phyloP scores from a whole-genome alignment of 805 yeast species.

The Lachancea nothofagi region DNA sequence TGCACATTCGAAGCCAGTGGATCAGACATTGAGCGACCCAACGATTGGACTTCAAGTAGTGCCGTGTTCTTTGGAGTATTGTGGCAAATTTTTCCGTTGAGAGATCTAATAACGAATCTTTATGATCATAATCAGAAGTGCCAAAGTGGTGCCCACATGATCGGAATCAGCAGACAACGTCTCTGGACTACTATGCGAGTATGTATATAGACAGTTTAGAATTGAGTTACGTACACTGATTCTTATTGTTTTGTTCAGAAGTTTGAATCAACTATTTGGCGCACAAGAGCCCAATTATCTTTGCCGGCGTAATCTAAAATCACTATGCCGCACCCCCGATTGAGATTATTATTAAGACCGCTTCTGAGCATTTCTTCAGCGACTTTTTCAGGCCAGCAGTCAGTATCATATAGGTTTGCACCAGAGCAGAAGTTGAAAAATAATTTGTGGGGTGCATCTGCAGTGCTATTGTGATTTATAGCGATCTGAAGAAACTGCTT shows the following conservation, averaged over 20 bases:
- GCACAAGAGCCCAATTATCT: conserved; percentile 54
- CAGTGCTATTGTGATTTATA: conserved; percentile 40
- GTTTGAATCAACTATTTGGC: conserved; percentile 48
- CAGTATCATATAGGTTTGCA: conserved; percentile 61
- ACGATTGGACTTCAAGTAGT: background rate
- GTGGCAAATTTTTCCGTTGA: conserved; percentile 2
- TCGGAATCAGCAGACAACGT: background rate
- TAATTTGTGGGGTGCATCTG: conserved; percentile 45
- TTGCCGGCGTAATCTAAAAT: conserved; percentile 63
- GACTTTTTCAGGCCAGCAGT: conserved; percentile 70
- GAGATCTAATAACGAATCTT: background rate
- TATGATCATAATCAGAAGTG: background rate
- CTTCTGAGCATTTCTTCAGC: conserved; percentile 45
- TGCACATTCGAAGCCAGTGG: background rate
- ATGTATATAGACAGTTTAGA: background rate
- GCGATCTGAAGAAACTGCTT: conserved; percentile 53
- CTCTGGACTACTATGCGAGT: background rate
- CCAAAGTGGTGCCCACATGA: conserved; percentile 2
- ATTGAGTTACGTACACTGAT: background rate
- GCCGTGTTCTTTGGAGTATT: background rate
- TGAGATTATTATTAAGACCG: conserved; percentile 43
- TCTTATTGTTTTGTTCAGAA: conserved; percentile 18
- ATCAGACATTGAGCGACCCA: background rate
- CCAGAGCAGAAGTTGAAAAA: conserved; percentile 71
- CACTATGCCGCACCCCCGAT: conserved; percentile 56